Evolutionary conservation across 768 basidiomycete genomes (phyloP).

Genomic region (Amanita pseudoporphyria): DNA sequence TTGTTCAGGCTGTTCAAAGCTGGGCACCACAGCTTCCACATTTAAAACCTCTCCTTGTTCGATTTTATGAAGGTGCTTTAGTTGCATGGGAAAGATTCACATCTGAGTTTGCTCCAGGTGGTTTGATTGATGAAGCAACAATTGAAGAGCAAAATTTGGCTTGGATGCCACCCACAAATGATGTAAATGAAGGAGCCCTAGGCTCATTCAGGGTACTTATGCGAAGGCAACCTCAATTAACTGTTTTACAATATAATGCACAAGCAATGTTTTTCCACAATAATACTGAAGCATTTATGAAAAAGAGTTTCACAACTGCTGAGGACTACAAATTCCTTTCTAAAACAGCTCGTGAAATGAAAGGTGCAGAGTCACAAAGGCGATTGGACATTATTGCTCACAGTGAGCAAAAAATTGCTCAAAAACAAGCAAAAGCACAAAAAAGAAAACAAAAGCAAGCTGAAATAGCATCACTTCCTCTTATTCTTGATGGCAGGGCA

Average conservation of each 20-base stretch:
- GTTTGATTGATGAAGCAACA: constrained; percentile 7
- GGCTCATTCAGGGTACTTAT: neutral
- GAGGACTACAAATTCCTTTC: neutral
- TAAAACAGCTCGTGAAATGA: no score
- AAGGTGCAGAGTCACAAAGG: no score
- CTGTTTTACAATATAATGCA: constrained; percentile 17
- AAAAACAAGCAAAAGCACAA: no score
- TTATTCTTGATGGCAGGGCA: no score
- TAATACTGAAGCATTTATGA: constrained; percentile 17
- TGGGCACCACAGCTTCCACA: constrained; percentile 12
- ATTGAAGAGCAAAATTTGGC: constrained; percentile 2
- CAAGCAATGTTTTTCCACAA: constrained; percentile 16
- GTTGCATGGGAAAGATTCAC: constrained; percentile 19
- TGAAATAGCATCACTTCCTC: no score
- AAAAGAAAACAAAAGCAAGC: no score
- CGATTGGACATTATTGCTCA: no score
- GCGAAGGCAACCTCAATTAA: constrained; percentile 10
- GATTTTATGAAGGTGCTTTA: constrained; percentile 18
- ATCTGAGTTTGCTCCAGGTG: no score
- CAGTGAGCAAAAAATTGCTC: no score
- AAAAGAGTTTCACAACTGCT: constrained; percentile 3
- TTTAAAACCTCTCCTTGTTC: constrained; percentile 10
- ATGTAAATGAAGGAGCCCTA: no score
- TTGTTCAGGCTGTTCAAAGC: constrained; percentile 11
- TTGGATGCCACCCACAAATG: constrained; percentile 10